These are phyloP conservation scores for Trichoderma koningiopsis DNA, from an alignment of 2,329 filamentous ascomycete species.

Conservation along the genomic window DNA sequence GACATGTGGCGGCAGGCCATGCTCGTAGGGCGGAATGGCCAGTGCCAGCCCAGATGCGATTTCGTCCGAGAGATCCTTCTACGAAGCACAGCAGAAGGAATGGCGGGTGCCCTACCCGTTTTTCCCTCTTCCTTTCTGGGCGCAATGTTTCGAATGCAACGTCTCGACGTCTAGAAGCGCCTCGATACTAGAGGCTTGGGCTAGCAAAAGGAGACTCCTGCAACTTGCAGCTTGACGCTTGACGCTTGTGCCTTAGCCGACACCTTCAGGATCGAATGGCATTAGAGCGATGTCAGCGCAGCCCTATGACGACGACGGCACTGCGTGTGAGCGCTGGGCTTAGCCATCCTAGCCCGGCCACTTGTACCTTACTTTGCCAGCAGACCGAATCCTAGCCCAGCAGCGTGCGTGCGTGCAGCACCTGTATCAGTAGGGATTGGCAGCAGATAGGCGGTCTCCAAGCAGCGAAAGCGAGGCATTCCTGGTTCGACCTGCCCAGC, in stretches of 20 bases:
- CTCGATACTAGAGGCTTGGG: slow-evolving; percentile 9
- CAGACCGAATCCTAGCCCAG: not conserved
- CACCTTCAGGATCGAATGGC: slow-evolving; percentile 6
- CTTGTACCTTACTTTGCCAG: slow-evolving; percentile 17
- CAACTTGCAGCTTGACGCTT: not conserved
- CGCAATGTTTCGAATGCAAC: slow-evolving; percentile 23
- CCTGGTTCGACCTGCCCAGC: not conserved
- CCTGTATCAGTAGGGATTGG: not conserved
- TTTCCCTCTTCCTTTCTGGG: slow-evolving; percentile 16
- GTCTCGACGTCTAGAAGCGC: slow-evolving; percentile 24
- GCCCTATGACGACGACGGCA: slow-evolving; percentile 34
- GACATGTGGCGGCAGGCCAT: slow-evolving; percentile 17
- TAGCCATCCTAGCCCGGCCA: slow-evolving; percentile 7
- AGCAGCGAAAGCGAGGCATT: not conserved
- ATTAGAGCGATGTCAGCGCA: slow-evolving; percentile 29
- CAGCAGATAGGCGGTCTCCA: not conserved
- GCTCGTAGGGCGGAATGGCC: slow-evolving; percentile 11
- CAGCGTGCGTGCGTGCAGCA: not conserved
- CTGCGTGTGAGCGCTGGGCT: slow-evolving; percentile 22
- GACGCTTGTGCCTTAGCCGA: slow-evolving; percentile 13
- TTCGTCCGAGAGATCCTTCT: slow-evolving; percentile 24
- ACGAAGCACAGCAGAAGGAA: slow-evolving; percentile 6
- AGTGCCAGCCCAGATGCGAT: slow-evolving; percentile 21
- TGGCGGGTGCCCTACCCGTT: slow-evolving; percentile 19
- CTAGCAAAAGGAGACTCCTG: not conserved